Evolutionary conservation across 495 filamentous ascomycete species (phyloP).

Genomic region (Pyrenula massariospora): DNA sequence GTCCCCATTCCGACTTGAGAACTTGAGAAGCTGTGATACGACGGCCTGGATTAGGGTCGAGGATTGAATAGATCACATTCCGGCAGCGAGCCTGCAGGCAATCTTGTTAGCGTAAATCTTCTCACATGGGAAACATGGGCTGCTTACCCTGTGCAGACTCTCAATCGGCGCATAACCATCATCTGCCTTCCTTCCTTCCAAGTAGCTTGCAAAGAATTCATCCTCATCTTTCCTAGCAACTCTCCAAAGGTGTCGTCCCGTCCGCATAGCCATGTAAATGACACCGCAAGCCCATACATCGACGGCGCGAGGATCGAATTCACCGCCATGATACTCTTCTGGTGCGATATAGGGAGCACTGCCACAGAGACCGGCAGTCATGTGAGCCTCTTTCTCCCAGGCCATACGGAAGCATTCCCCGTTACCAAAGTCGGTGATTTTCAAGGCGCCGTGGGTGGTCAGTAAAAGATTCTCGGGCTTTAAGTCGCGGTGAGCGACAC

Average conservation of each 20-base stretch:
- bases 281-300: constrained; percentile 98
- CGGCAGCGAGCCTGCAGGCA: constrained; percentile 73
- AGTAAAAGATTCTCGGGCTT: constrained; percentile 96
- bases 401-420: constrained; percentile 99
- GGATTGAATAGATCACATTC: constrained; percentile 96
- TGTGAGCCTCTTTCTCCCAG: constrained; percentile 95
- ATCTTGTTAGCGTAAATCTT: constrained; percentile 8
- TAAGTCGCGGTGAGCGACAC: constrained; percentile 90
- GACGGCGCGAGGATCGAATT: constrained; percentile 94
- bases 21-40: constrained; percentile 95
- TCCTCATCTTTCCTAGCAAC: constrained; percentile 91
- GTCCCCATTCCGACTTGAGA: constrained; percentile 95
- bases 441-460: constrained; percentile 86
- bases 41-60: constrained; percentile 82
- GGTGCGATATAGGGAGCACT: constrained; percentile 96
- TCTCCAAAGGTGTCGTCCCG: constrained; percentile 91
- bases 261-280: constrained; percentile 99
- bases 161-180: constrained; percentile 95
- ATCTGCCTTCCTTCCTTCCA: constrained; percentile 84
- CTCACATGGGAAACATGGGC: constrained; percentile 7
- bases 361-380: constrained; percentile 93
- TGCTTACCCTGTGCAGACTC: constrained; percentile 79
- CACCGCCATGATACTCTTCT: constrained; percentile 87
- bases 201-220: constrained; percentile 89
- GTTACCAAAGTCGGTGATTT: constrained; percentile 98